Evolutionary conservation across 768 basidiomycete genomes (phyloP).

Genomic region (Omphalotus guepiniiformis): DNA sequence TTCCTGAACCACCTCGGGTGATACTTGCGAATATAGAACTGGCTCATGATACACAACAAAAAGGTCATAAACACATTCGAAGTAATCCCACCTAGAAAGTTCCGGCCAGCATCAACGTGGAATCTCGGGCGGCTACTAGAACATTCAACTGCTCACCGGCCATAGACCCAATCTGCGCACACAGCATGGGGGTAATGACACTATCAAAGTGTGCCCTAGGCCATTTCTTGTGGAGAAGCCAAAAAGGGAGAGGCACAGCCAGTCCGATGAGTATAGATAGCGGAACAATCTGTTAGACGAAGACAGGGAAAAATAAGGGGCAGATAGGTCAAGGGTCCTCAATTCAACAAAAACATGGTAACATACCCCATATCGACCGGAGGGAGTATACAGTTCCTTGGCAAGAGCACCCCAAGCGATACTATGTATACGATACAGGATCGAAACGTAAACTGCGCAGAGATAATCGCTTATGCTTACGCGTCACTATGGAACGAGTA

Average conservation of each 20-base stretch:
- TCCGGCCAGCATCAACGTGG: conserved; percentile 11
- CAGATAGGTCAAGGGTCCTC: not conserved
- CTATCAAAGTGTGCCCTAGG: conserved; percentile 25
- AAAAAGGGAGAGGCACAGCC: conserved; percentile 35
- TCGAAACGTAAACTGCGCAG: not conserved
- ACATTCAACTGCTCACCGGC: conserved; percentile 5
- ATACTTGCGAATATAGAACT: conserved; percentile 33
- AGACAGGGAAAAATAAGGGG: not conserved
- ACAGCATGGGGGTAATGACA: conserved; percentile 25
- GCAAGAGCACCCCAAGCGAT: conserved; percentile 37
- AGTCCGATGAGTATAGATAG: conserved; percentile 28
- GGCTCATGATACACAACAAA: conserved; percentile 24
- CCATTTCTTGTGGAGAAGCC: conserved; percentile 31
- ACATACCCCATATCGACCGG: conserved; percentile 20
- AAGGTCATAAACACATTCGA: conserved; percentile 18
- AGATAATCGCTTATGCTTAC: conserved; percentile 2
- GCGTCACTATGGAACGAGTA: conserved; percentile 4
- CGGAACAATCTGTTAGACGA: conserved; percentile 22
- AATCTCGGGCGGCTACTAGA: conserved; percentile 6
- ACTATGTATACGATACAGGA: conserved; percentile 19
- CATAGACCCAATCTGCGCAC: conserved; percentile 16
- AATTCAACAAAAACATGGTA: not conserved
- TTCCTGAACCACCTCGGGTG: conserved; percentile 26
- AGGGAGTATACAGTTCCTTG: conserved; percentile 27
- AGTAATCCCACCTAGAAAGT: conserved; percentile 19